Evolutionary conservation across 2,329 filamentous ascomycete species (phyloP).

Genomic region (Dothistroma pini): DNA sequence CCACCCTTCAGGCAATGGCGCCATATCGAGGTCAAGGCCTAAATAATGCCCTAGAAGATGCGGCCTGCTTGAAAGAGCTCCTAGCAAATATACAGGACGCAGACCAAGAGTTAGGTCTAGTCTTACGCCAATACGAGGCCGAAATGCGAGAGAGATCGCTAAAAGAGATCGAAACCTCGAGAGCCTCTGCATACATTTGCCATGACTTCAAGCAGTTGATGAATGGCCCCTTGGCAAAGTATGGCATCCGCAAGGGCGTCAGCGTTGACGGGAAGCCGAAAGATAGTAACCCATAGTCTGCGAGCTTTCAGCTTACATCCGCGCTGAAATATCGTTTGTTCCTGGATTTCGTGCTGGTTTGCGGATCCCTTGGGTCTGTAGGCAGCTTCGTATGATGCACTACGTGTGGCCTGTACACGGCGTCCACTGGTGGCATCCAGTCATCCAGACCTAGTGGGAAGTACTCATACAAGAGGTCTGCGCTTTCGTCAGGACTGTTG

Average conservation of each 20-base stretch:
- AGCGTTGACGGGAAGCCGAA: background rate
- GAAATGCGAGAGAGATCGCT: constrained; percentile 12
- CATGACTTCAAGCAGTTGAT: constrained; percentile 17
- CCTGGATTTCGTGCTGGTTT: constrained; percentile 22
- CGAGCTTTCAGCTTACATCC: constrained; percentile 31
- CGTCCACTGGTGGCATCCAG: constrained; percentile 87
- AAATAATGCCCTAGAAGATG: constrained; percentile 15
- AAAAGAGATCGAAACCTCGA: constrained; percentile 13
- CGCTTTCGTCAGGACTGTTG: constrained; percentile 68
- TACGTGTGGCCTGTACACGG: constrained; percentile 85
- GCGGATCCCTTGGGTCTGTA: constrained; percentile 45
- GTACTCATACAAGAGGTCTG: constrained; percentile 88
- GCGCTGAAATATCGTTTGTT: constrained; percentile 50
- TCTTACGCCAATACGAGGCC: constrained; percentile 12
- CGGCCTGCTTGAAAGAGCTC: constrained; percentile 3
- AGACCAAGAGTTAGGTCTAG: background rate
- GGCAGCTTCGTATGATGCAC: constrained; percentile 74
- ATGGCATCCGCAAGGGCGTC: constrained; percentile 5
- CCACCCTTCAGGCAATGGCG: constrained; percentile 2
- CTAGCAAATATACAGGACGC: background rate
- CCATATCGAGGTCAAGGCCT: constrained; percentile 14
- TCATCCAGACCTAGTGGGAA: constrained; percentile 89
- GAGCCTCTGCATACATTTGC: constrained; percentile 6
- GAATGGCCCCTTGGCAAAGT: constrained; percentile 11
- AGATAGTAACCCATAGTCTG: background rate